Percentiles rank a stretch among this genome's conserved stretches.
These are phyloP conservation scores for Hippophae gyantsensis DNA, from an alignment of 306 rosid genomes.

Conservation along the genomic window DNA sequence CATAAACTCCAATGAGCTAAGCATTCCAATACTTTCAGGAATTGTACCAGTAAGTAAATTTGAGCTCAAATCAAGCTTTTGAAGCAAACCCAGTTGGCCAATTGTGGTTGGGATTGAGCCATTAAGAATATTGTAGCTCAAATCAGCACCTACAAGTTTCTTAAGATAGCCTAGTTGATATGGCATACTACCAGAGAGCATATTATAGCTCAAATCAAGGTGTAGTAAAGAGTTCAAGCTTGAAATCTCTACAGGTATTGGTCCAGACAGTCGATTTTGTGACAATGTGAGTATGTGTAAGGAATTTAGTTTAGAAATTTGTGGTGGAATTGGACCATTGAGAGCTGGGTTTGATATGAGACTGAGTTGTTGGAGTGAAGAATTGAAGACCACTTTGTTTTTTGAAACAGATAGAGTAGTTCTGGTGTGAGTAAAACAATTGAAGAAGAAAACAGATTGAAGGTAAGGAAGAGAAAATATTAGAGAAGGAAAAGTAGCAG, in stretches of 20 bases:
- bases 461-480: conserved; percentile 36
- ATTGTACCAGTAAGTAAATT: conserved; percentile 31
- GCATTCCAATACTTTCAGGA: conserved; percentile 25
- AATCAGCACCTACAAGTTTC: conserved; percentile 38
- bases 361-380: conserved; percentile 42
- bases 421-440: conserved; percentile 33
- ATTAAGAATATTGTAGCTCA: conserved; percentile 38
- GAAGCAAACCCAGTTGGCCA: conserved; percentile 35
- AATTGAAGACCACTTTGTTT: not conserved
- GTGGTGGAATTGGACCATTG: conserved; percentile 37
- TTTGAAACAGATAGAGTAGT: conserved; percentile 22
- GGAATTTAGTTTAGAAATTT: conserved; percentile 29
- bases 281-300: conserved; percentile 43
- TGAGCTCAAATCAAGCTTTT: conserved; percentile 46
- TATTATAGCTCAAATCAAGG: conserved; percentile 46
- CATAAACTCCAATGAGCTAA: conserved; percentile 26
- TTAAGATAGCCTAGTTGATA: conserved; percentile 29
- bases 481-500: conserved; percentile 30
- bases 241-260: conserved; percentile 28
- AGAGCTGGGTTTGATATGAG: conserved; percentile 39
- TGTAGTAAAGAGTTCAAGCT: conserved; percentile 27
- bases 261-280: conserved; percentile 30
- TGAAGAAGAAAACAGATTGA: conserved; percentile 41
- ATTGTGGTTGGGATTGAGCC: conserved; percentile 37
- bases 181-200: conserved; percentile 32